Base-by-base conservation (phyloP, 2,329 filamentous ascomycete species). In the Calcarisporium arbuscula region DNA sequence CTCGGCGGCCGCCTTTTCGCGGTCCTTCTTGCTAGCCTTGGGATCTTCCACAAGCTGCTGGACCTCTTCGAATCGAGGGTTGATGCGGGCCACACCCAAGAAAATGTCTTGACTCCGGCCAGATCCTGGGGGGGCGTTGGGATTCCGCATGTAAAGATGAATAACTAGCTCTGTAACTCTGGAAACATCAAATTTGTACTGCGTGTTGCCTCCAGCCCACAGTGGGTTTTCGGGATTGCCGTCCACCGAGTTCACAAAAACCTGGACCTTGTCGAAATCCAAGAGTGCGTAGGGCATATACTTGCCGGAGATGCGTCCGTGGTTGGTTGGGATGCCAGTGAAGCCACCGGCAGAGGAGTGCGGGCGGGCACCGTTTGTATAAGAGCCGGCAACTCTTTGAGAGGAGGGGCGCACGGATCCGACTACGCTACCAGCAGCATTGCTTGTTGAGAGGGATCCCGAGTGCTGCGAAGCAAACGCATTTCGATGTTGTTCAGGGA, bases 121-220 rank as follows among this genome's bases (percentile, higher is more conserved):
- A 15, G 84, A 82, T 39, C 86, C 87, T n/a, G 84, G 82, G 32
- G 85, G 71, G 18, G 90, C 86, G 36, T 79, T 78, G 21, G 92
- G 92, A 56, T 98, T 96, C 48, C 92, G 83, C 57, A 98, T 82
- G 62, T 95, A 98, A 27, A 98, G 69, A 48, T 95, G 90, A 18
- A 96, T 80, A 42, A 81, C 85, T 40, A 98, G 70, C 51, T 96
- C 90, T 2, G 89, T 95, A 34, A 88, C 84, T 52, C 92, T 77
- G 36, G 92, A 96, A 42, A 98, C 92, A 69, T 98, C 92, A 60
- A 98, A 98, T 65, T 98, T 98, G 75, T 95, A 98, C 53, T 94
- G 88, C n/a, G 92, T 98, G 62, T 90, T 96, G 56, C 90, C 87
- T 43, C 92, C 92, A 4, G 90, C 89, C 88, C 92, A 98, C 1